These are phyloP conservation scores for Vitis rupestris DNA, from an alignment of 164 flowering plant species.

Conservation along the genomic window DNA sequence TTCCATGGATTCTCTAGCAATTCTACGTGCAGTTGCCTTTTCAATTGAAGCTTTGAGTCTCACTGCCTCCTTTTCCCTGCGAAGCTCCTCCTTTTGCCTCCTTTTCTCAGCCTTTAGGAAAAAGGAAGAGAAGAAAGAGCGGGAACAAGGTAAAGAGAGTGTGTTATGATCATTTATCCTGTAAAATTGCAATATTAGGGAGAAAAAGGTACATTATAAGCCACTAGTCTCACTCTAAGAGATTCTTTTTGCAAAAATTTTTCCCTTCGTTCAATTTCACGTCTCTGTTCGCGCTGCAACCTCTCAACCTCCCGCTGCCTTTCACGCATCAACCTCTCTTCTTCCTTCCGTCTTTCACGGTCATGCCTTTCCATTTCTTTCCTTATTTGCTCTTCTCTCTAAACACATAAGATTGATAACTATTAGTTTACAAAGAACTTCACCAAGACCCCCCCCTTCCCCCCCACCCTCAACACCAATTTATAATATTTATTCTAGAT, in stretches of 20 bases:
- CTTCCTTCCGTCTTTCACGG: constrained; percentile 91
- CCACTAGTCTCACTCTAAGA: constrained; percentile 55
- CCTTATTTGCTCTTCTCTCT: constrained; percentile 91
- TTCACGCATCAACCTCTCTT: constrained; percentile 93
- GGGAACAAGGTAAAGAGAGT: neutral
- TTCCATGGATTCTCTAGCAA: constrained; percentile 92
- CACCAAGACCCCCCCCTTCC: neutral
- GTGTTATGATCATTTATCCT: neutral
- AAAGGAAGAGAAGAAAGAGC: neutral
- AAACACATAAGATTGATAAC: neutral
- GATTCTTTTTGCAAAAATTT: constrained; percentile 77
- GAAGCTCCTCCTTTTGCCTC: constrained; percentile 87
- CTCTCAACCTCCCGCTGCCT: constrained; percentile 87
- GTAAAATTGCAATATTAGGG: neutral
- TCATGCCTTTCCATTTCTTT: constrained; percentile 93
- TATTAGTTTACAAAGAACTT: constrained; percentile 7
- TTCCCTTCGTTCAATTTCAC: constrained; percentile 85
- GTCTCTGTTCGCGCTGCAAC: constrained; percentile 75
- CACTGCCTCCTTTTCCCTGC: constrained; percentile 80
- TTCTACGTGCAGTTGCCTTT: constrained; percentile 90
- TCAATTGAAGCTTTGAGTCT: constrained; percentile 83
- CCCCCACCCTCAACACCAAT: no score
- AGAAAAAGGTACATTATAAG: neutral
- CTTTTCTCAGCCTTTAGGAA: constrained; percentile 71
- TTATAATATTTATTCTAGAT: neutral